Conservation (phyloP, 768 basidiomycete genomes). For the Scleroderma citrinum region DNA sequence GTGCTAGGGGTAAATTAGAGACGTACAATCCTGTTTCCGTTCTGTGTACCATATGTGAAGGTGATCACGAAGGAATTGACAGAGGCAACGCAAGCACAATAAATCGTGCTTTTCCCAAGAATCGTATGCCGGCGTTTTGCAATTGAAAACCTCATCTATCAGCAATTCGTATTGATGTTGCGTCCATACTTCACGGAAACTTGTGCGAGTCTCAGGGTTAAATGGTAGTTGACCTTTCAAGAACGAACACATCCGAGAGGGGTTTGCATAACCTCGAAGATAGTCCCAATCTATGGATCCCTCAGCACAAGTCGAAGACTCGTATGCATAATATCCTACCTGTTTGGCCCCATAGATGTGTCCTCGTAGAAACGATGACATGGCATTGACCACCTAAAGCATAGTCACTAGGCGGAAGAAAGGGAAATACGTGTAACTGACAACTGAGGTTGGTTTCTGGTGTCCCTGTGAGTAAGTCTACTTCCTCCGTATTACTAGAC, state of each 20-base stretch:
- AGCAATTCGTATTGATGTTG: not conserved
- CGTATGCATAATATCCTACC: slow-evolving; percentile 12
- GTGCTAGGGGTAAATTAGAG: not conserved
- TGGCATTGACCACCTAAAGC: slow-evolving; percentile 12
- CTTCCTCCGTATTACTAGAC: not conserved
- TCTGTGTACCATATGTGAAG: slow-evolving; percentile 25
- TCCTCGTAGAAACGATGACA: slow-evolving; percentile 10
- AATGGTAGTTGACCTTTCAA: slow-evolving; percentile 1
- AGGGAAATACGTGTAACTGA: slow-evolving; percentile 4
- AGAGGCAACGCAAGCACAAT: slow-evolving; percentile 23
- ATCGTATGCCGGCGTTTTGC: slow-evolving; percentile 1
- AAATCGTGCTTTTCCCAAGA: slow-evolving; percentile 21
- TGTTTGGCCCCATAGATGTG: slow-evolving; percentile 13
- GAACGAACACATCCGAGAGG: not conserved
- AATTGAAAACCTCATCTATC: slow-evolving; percentile 5
- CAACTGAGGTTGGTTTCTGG: slow-evolving; percentile 16
- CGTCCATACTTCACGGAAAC: not conserved
- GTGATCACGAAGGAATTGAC: slow-evolving; percentile 16
- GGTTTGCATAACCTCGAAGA: not conserved
- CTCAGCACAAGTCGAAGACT: not conserved
- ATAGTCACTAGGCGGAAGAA: not conserved
- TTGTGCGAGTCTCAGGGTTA: not conserved
- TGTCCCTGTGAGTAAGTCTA: slow-evolving; percentile 7
- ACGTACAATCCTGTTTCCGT: slow-evolving; percentile 16
- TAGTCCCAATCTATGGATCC: slow-evolving; percentile 6